Evolutionary conservation across 306 rosid species (phyloP).

Genomic region (Lathyrus oleraceus): DNA sequence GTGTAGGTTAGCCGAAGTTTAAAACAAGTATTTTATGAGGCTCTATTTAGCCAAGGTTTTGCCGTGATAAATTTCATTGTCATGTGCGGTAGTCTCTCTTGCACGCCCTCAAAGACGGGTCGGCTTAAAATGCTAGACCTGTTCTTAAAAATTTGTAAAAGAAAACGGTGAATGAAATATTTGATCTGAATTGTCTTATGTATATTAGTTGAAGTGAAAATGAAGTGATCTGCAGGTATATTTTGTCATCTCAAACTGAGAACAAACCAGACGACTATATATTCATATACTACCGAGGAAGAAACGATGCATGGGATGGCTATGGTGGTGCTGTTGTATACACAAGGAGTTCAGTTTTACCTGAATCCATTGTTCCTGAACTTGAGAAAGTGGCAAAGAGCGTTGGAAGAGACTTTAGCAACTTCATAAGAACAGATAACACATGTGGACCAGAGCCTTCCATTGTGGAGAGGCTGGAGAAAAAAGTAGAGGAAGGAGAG

Average conservation of each 20-base stretch:
- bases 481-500: constrained; percentile 86
- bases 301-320: constrained; percentile 99
- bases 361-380: constrained; percentile 74
- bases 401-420: constrained; percentile 78
- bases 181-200: too few species aligned
- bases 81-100: too few species aligned
- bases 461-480: constrained; percentile 83
- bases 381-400: constrained; percentile 69
- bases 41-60: too few species aligned
- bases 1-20: too few species aligned
- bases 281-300: constrained; percentile 88
- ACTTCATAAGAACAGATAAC: constrained; percentile 75
- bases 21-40: too few species aligned
- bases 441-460: constrained; percentile 96
- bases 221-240: constrained; percentile 57
- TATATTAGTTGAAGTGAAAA: too few species aligned
- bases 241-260: constrained; percentile 74
- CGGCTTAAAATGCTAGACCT: too few species aligned
- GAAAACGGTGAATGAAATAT: too few species aligned
- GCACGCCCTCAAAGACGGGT: too few species aligned
- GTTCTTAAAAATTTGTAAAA: too few species aligned
- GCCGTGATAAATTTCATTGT: too few species aligned
- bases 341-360: constrained; percentile 83
- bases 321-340: constrained; percentile 89
- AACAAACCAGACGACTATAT: constrained; percentile 74